These are phyloP conservation scores for Pythium brachiatum DNA, from an alignment of 352 stramenopile species.

Conservation along the genomic window DNA sequence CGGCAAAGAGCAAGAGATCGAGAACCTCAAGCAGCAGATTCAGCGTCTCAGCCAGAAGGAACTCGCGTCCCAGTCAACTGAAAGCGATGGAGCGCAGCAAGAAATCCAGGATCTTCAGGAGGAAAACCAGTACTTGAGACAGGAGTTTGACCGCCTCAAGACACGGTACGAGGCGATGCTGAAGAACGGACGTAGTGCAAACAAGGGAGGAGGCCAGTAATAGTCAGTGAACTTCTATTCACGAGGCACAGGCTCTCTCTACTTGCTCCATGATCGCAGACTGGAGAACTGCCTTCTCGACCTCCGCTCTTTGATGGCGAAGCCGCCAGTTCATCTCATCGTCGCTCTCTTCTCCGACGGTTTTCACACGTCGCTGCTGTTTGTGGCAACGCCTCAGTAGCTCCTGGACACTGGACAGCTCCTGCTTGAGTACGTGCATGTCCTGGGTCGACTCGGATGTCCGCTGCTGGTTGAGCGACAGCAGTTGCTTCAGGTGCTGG, in stretches of 20 bases:
- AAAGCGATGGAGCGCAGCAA: conserved; percentile 5
- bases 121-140: conserved; percentile 63
- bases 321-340: conserved; percentile 9
- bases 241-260: not conserved
- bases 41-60: conserved; percentile 7
- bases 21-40: conserved; percentile 40
- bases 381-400: conserved; percentile 36
- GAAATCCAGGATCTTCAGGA: conserved; percentile 57
- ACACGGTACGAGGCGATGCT: conserved; percentile 49
- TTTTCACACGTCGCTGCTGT: not conserved
- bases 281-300: conserved; percentile 37
- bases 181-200: conserved; percentile 15
- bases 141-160: conserved; percentile 71
- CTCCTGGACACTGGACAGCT: conserved; percentile 47
- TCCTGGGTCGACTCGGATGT: conserved; percentile 43
- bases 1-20: conserved; percentile 64
- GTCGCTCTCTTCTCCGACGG: not conserved
- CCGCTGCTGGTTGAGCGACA: conserved; percentile 47
- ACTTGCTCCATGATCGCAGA: conserved; percentile 51
- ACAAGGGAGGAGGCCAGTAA: not conserved
- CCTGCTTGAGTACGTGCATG: conserved; percentile 48
- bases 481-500: conserved; percentile 40
- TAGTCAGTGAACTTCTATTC: not conserved
- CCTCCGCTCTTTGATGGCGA: conserved; percentile 12
- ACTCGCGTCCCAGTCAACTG: not conserved